Percentiles rank a stretch among this genome's conserved stretches.
phyloP scores from a whole-genome alignment of 129 eudicot species.

The Flaveria ramosissima region DNA sequence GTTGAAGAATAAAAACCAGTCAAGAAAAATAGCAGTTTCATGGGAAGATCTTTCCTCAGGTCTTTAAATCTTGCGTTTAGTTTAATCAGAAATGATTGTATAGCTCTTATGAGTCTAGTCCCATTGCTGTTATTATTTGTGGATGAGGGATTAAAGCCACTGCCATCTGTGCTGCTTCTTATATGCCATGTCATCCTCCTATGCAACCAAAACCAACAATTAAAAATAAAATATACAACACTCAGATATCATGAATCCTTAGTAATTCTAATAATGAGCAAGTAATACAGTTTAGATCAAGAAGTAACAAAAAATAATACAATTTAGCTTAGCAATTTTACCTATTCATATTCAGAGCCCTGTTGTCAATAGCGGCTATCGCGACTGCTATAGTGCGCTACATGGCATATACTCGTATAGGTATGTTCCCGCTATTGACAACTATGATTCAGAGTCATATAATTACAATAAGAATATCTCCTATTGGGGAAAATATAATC shows the following conservation, averaged over 20 bases:
- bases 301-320: background rate
- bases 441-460: background rate
- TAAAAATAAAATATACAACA: no score
- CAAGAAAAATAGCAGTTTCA: constrained; percentile 44
- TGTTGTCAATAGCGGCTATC: no score
- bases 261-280: background rate
- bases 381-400: no score
- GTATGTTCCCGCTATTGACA: no score
- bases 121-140: constrained; percentile 42
- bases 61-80: constrained; percentile 49
- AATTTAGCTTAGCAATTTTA: background rate
- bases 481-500: no score
- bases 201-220: constrained; percentile 2
- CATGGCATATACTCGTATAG: no score
- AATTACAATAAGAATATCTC: no score
- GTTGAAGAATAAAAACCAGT: constrained; percentile 87
- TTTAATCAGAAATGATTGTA: constrained; percentile 50
- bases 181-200: constrained; percentile 59
- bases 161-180: constrained; percentile 55
- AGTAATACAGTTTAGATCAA: background rate
- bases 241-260: background rate
- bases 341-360: background rate
- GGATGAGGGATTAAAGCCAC: constrained; percentile 49
- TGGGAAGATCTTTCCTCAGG: constrained; percentile 38
- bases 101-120: constrained; percentile 60